Conservation (phyloP, 75 land plant species). For the Isoetes taiwanensis region DNA sequence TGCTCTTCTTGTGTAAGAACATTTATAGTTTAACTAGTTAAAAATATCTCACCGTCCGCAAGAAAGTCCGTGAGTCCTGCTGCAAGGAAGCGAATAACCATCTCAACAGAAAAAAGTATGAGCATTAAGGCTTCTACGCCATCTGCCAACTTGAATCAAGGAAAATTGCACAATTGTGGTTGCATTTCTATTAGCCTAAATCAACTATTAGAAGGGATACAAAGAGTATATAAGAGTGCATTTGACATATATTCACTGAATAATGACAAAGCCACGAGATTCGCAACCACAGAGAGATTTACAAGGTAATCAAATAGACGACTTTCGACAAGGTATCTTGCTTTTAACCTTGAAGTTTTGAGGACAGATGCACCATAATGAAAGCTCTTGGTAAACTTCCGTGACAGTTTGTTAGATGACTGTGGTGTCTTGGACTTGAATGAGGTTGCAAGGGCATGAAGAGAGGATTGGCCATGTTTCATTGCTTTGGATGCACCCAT, state of each 20-base stretch:
- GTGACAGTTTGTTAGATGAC: background rate
- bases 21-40: too few species aligned
- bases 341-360: too few species aligned
- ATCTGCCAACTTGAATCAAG: slow-evolving; percentile 7
- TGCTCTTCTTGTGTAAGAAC: too few species aligned
- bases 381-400: background rate
- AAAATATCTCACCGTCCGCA: slow-evolving; percentile 14
- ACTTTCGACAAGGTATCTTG: too few species aligned
- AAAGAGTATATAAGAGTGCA: too few species aligned
- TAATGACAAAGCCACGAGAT: too few species aligned
- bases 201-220: too few species aligned
- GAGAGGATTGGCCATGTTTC: too few species aligned
- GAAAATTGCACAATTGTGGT: background rate
- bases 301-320: background rate
- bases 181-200: background rate
- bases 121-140: slow-evolving; percentile 17
- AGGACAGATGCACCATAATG: background rate
- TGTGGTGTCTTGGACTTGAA: background rate
- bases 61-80: slow-evolving; percentile 11
- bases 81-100: slow-evolving; percentile 21
- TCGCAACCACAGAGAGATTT: background rate
- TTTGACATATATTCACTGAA: too few species aligned
- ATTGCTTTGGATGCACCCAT: too few species aligned
- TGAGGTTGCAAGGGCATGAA: slow-evolving; percentile 6
- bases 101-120: slow-evolving; percentile 16